phyloP scores from a whole-genome alignment of 208 protist species.

The Kentomonas sorsogonicus region DNA sequence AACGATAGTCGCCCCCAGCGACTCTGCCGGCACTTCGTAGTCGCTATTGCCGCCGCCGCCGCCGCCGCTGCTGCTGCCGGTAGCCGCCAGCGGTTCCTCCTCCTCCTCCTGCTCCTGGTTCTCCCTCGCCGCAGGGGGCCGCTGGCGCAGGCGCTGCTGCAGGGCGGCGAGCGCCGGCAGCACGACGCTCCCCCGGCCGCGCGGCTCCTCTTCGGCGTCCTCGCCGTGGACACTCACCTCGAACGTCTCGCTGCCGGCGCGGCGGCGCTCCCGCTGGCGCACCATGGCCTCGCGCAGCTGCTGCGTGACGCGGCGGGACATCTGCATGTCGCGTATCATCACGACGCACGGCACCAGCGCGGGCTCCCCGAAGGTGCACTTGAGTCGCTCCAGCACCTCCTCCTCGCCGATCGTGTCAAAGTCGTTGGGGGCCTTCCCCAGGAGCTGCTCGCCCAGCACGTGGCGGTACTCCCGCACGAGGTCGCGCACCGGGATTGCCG shows the following conservation, averaged over 20 bases:
- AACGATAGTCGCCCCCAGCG: no score
- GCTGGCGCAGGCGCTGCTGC: not conserved
- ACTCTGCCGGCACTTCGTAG: no score
- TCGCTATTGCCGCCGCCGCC: no score
- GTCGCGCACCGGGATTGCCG: constrained; percentile 51
- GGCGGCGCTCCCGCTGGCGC: not conserved
- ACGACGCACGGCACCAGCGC: constrained; percentile 63
- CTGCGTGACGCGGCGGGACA: constrained; percentile 63
- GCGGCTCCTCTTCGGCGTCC: constrained; percentile 2
- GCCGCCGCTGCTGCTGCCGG: no score
- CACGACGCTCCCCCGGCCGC: constrained; percentile 3
- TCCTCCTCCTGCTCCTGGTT: no score
- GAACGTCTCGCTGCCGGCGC: not conserved
- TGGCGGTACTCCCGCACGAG: constrained; percentile 75
- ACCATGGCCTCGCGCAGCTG: constrained; percentile 38
- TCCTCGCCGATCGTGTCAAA: constrained; percentile 80
- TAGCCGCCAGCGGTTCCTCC: no score
- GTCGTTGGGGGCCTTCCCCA: constrained; percentile 64
- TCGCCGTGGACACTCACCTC: not conserved
- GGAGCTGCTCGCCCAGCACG: constrained; percentile 57
- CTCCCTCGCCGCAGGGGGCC: not conserved
- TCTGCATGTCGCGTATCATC: constrained; percentile 81
- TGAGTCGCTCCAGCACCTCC: constrained; percentile 83
- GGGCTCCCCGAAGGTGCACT: constrained; percentile 77
- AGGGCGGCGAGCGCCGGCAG: no score